Conservation (phyloP, 768 basidiomycete genomes). For the Boletales sp. region DNA sequence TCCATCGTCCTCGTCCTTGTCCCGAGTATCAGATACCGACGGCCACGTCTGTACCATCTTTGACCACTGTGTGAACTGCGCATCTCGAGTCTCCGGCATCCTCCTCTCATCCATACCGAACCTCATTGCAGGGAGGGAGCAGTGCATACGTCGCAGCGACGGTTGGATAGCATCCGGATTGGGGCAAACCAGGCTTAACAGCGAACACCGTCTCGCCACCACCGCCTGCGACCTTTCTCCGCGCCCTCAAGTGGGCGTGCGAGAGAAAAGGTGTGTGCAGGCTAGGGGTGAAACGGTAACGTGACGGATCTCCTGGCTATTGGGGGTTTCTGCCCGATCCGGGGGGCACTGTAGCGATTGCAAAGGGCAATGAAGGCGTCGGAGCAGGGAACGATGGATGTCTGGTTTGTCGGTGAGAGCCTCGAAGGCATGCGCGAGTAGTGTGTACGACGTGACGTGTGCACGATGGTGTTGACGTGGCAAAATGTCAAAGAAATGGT, state of each 20-base stretch:
- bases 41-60: background rate
- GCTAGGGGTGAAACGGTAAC: background rate
- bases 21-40: constrained; percentile 1
- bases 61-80: background rate
- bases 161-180: background rate
- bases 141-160: background rate
- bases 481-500: background rate
- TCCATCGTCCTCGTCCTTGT: background rate
- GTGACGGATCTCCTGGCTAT: background rate
- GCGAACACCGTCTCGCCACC: background rate
- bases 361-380: no score
- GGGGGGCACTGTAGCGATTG: background rate
- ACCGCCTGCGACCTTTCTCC: background rate
- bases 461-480: background rate
- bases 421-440: background rate
- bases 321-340: background rate
- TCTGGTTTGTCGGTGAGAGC: no score
- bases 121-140: background rate
- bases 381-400: no score
- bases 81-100: background rate
- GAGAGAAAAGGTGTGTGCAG: background rate
- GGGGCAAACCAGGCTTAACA: background rate
- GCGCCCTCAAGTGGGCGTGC: background rate
- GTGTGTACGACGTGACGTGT: background rate
- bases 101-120: background rate